Conservation (phyloP, 2,329 filamentous ascomycete genomes). For the Eutypella sp. region DNA sequence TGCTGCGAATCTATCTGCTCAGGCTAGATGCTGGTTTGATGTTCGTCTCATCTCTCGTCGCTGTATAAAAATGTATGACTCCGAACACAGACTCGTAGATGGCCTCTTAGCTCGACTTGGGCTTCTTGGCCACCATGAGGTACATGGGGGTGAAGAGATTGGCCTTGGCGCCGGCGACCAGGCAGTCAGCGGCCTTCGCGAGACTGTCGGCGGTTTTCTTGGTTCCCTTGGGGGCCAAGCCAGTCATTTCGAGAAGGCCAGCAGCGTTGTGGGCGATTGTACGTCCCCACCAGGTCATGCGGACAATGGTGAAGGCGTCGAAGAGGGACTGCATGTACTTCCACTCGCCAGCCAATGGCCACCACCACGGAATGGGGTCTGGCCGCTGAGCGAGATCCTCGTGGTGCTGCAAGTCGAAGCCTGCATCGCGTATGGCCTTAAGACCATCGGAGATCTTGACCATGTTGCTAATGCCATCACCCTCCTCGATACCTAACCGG, state of each 20-base stretch:
- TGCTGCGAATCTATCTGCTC: too few relatives aligned
- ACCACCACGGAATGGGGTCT: slow-evolving; percentile 86
- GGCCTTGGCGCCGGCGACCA: slow-evolving; percentile 80
- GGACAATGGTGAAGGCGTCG: slow-evolving; percentile 77
- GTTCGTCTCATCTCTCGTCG: too few relatives aligned
- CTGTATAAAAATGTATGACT: too few relatives aligned
- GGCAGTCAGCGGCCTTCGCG: slow-evolving; percentile 72
- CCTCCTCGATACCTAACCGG: slow-evolving; percentile 89
- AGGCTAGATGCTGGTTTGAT: too few relatives aligned
- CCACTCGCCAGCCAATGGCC: slow-evolving; percentile 80
- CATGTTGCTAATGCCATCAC: slow-evolving; percentile 98
- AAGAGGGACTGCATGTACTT: slow-evolving; percentile 74
- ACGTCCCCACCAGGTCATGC: slow-evolving; percentile 85
- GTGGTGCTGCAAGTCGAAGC: slow-evolving; percentile 76
- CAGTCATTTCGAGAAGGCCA: slow-evolving; percentile 68
- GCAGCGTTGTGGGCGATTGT: slow-evolving; percentile 70
- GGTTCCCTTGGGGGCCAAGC: slow-evolving; percentile 74
- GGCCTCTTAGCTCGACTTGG: slow-evolving; percentile 36
- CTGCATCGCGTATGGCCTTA: slow-evolving; percentile 77
- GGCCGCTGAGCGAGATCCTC: slow-evolving; percentile 79
- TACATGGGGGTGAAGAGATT: slow-evolving; percentile 99
- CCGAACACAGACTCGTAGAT: too few relatives aligned
- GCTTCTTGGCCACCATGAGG: slow-evolving; percentile 90
- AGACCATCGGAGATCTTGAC: slow-evolving; percentile 78
- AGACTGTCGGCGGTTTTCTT: slow-evolving; percentile 94